These are phyloP conservation scores for Russula compacta DNA, from an alignment of 768 basidiomycete genomes.

Conservation along the genomic window DNA sequence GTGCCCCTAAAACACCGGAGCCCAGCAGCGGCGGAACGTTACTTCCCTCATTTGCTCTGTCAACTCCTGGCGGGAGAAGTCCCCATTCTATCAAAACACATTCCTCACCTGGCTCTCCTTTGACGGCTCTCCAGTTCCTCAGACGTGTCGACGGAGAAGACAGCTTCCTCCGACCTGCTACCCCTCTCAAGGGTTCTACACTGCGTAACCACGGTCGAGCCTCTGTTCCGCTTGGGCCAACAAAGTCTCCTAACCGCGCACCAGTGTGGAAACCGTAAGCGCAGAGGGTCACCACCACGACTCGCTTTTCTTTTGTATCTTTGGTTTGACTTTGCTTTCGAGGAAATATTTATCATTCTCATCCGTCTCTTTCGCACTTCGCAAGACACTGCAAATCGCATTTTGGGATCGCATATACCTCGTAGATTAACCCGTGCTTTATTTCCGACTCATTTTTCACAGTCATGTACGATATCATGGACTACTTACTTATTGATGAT, in stretches of 20 bases:
- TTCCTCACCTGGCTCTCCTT: slow-evolving; percentile 59
- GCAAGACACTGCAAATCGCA: slow-evolving; percentile 3
- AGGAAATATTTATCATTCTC: neutral
- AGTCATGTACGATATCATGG: slow-evolving; percentile 10
- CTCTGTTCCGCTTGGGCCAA: neutral
- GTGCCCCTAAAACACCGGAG: slow-evolving; percentile 58
- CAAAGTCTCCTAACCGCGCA: slow-evolving; percentile 10
- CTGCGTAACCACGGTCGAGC: neutral
- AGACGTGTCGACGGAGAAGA: slow-evolving; percentile 63
- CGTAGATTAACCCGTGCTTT: slow-evolving; percentile 7
- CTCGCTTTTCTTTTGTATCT: neutral
- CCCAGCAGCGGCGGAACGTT: slow-evolving; percentile 35
- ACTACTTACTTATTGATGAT: neutral
- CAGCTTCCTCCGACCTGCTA: slow-evolving; percentile 43
- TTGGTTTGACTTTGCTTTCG: slow-evolving; percentile 2
- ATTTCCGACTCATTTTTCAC: slow-evolving; percentile 10
- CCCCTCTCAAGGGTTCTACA: slow-evolving; percentile 44
- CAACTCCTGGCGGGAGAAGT: slow-evolving; percentile 38
- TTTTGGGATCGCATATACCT: slow-evolving; percentile 8
- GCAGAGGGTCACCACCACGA: neutral
- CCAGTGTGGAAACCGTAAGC: slow-evolving; percentile 20
- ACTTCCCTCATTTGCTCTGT: slow-evolving; percentile 60
- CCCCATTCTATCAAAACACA: slow-evolving; percentile 42
- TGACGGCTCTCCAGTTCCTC: slow-evolving; percentile 79
- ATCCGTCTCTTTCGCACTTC: neutral